Evolutionary conservation across 805 yeast species (phyloP).

Genomic region (Starmera pachycereana): DNA sequence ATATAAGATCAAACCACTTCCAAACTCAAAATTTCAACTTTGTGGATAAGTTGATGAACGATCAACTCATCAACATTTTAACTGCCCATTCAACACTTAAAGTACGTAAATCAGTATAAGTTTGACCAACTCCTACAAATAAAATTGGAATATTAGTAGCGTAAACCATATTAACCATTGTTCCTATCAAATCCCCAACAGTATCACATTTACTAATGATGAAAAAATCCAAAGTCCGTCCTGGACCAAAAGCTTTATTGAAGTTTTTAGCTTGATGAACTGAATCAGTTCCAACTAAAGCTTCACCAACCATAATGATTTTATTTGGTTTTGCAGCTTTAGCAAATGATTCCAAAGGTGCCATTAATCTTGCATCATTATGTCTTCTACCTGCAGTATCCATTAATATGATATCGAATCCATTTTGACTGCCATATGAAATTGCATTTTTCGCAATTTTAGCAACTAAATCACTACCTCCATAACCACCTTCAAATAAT

Average conservation of each 20-base stretch:
- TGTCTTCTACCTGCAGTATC: conserved; percentile 98
- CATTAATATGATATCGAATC: conserved; percentile 78
- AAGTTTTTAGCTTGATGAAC: conserved; percentile 92
- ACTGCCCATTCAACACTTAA: conserved; percentile 91
- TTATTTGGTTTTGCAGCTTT: conserved; percentile 93
- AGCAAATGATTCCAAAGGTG: conserved; percentile 90
- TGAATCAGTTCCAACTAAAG: conserved; percentile 93
- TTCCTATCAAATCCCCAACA: conserved; percentile 92
- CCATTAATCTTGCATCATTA: conserved; percentile 89
- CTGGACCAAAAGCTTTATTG: conserved; percentile 85
- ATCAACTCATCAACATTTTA: conserved; percentile 59
- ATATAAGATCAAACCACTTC: too few relatives aligned
- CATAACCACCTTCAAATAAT: conserved; percentile 89
- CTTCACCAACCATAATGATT: conserved; percentile 98
- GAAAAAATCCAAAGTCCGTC: conserved; percentile 76
- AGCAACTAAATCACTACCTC: conserved; percentile 91
- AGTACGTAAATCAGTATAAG: conserved; percentile 87
- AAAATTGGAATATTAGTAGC: conserved; percentile 92
- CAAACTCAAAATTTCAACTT: too few relatives aligned
- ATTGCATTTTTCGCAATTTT: conserved; percentile 89
- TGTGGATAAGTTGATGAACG: too few relatives aligned
- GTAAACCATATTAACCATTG: conserved; percentile 95
- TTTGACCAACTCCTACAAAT: conserved; percentile 95
- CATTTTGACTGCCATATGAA: conserved; percentile 56
- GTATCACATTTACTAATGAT: conserved; percentile 93